Evolutionary conservation across 2,329 filamentous ascomycete species (phyloP).

Genomic region (Fusarium sp.): DNA sequence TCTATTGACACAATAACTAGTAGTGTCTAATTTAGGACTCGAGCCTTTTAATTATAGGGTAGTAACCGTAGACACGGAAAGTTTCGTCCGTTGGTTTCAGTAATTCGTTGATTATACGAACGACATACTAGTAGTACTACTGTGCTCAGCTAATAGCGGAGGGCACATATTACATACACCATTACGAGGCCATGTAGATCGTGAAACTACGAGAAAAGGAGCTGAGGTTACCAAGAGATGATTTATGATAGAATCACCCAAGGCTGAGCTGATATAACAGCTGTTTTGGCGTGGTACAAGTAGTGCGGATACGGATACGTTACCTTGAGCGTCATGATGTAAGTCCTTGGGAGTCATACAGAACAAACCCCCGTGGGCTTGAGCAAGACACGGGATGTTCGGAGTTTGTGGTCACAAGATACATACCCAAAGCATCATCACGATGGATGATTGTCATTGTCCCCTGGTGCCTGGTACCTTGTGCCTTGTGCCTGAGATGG

Average conservation of each 20-base stretch:
- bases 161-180: neutral
- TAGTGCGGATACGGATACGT: constrained; percentile 35
- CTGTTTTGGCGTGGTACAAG: constrained; percentile 1
- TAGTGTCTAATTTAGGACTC: neutral
- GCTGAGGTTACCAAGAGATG: neutral
- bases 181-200: constrained; percentile 4
- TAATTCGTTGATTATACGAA: neutral
- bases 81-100: neutral
- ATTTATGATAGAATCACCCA: constrained; percentile 10
- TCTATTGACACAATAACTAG: neutral
- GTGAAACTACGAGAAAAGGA: neutral
- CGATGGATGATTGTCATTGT: constrained; percentile 16
- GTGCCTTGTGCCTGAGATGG: constrained; percentile 26
- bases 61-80: neutral
- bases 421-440: neutral
- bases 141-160: neutral
- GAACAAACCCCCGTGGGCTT: neutral
- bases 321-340: constrained; percentile 20
- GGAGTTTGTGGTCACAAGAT: constrained; percentile 17
- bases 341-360: neutral
- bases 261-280: constrained; percentile 15
- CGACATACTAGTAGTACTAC: neutral
- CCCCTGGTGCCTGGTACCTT: constrained; percentile 35
- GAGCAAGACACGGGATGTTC: constrained; percentile 11
- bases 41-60: neutral